A percentile compares a stretch with the other conserved stretches of the same genome.
Evolutionary conservation across 129 eudicot genomes (phyloP).

Genomic region (Artemisia argyi): DNA sequence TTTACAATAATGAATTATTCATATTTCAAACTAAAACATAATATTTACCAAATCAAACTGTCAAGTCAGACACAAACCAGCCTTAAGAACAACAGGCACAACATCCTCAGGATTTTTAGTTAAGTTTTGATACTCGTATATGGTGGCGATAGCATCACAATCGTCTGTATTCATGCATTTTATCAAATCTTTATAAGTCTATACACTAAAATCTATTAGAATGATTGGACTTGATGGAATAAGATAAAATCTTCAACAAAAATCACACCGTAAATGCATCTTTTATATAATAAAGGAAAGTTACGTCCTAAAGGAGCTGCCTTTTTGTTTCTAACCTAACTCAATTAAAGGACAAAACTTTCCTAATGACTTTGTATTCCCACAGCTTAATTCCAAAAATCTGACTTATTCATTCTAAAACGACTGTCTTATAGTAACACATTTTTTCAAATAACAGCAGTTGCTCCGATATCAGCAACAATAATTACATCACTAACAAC

Average conservation of each 20-base stretch:
- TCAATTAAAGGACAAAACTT: no score
- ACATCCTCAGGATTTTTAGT: conserved; percentile 78
- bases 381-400: no score
- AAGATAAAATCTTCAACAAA: background rate
- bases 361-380: no score
- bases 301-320: no score
- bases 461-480: no score
- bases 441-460: no score
- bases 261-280: no score
- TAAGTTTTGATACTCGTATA: conserved; percentile 79
- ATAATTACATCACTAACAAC: no score
- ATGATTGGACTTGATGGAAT: conserved; percentile 17
- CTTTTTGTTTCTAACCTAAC: no score
- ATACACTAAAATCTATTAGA: background rate
- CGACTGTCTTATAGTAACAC: no score
- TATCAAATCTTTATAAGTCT: conserved; percentile 23
- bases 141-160: conserved; percentile 96
- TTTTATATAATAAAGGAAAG: no score
- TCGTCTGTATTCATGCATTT: conserved; percentile 54
- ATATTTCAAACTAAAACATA: background rate
- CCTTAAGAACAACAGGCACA: conserved; percentile 81
- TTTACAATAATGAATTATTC: conserved; percentile 9
- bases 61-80: conserved; percentile 49
- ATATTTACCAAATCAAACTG: background rate
- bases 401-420: no score